phyloP scores from a whole-genome alignment of 176 grass and related monocot genomes.

The Paspalum vaginatum region DNA sequence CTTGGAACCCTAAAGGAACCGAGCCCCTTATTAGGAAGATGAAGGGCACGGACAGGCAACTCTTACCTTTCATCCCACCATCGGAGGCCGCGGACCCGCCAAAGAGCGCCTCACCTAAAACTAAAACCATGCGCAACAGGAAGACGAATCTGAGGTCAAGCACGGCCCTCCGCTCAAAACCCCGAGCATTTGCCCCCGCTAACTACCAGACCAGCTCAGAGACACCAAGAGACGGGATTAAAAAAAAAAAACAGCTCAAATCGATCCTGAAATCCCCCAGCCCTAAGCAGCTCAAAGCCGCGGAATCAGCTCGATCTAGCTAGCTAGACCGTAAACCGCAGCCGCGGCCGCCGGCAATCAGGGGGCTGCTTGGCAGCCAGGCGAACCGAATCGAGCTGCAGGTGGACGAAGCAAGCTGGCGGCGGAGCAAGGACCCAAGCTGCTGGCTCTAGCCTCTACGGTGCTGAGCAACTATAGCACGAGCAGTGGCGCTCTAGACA shows the following conservation, averaged over 20 bases:
- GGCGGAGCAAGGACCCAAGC: too few species aligned
- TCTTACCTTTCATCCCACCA: slow-evolving; percentile 34
- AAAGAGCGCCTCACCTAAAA: background rate
- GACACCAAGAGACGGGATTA: background rate
- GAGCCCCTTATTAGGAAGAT: too few species aligned
- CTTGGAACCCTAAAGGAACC: background rate
- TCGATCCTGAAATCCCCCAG: background rate
- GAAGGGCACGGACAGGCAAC: too few species aligned
- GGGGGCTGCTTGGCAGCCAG: too few species aligned
- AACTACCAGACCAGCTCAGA: background rate
- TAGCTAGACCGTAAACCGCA: background rate
- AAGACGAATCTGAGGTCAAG: slow-evolving; percentile 24
- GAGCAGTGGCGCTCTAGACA: background rate
- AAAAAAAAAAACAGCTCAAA: background rate
- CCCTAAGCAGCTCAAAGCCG: background rate
- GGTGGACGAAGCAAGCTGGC: too few species aligned
- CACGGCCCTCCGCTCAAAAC: background rate
- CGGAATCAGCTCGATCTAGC: background rate
- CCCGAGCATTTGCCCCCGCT: background rate
- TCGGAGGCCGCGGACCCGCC: background rate
- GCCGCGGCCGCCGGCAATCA: background rate
- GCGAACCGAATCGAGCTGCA: too few species aligned
- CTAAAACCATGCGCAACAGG: background rate
- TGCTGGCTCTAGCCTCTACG: too few species aligned
- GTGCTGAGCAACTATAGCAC: background rate